A percentile compares a stretch with the other conserved stretches of the same genome.
Evolutionary conservation across 345 rosid genomes (phyloP).

Genomic region (Linum usitatissimum): DNA sequence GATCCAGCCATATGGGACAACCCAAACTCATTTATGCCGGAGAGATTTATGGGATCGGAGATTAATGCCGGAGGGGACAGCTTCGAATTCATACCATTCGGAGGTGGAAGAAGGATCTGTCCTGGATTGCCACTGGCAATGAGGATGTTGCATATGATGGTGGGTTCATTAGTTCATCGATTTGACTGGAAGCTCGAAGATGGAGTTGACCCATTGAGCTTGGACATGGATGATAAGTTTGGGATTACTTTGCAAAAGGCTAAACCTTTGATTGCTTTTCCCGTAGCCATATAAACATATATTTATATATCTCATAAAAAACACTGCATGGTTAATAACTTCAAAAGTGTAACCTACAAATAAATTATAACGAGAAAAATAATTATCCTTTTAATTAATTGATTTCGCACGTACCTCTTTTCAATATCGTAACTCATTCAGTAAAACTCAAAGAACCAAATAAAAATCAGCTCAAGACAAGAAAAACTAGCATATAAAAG

Average conservation of each 20-base stretch:
- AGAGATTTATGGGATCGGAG: slow-evolving; percentile 32
- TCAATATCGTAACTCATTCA: no score
- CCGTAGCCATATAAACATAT: neutral
- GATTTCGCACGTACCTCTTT: no score
- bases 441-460: no score
- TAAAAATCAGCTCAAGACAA: no score
- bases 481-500: no score
- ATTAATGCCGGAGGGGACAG: slow-evolving; percentile 25
- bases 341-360: no score
- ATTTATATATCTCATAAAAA: no score
- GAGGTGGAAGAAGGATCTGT: slow-evolving; percentile 36
- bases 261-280: slow-evolving; percentile 25
- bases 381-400: no score
- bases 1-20: slow-evolving; percentile 33
- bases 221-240: slow-evolving; percentile 33
- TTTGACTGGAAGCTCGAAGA: slow-evolving; percentile 37
- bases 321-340: no score
- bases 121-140: slow-evolving; percentile 32
- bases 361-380: no score
- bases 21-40: slow-evolving; percentile 26
- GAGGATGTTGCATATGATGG: slow-evolving; percentile 29
- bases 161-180: slow-evolving; percentile 29
- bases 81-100: slow-evolving; percentile 35
- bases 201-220: slow-evolving; percentile 12
- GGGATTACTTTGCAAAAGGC: slow-evolving; percentile 29